Percentiles rank a stretch among this genome's conserved stretches.
phyloP scores from a whole-genome alignment of 169 alveolate species.

The Eimeria zaria region DNA sequence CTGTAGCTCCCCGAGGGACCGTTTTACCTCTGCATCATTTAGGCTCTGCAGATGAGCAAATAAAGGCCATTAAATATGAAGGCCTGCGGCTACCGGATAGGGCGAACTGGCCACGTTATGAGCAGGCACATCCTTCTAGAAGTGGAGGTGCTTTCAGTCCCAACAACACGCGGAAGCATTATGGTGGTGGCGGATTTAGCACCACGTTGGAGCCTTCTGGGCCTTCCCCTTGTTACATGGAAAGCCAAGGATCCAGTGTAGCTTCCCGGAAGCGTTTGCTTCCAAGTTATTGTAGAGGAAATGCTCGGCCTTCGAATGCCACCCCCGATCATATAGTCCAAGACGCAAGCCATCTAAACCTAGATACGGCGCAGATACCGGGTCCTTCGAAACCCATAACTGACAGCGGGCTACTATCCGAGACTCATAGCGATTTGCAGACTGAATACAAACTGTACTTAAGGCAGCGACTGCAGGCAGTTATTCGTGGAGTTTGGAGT shows the following conservation, averaged over 20 bases:
- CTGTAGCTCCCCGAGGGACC: neutral
- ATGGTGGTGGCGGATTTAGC: neutral
- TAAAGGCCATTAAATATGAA: neutral
- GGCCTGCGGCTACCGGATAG: neutral
- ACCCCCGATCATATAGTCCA: neutral
- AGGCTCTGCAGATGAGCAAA: neutral
- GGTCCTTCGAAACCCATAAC: neutral
- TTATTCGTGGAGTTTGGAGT: slow-evolving; percentile 21
- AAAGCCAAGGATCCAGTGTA: neutral
- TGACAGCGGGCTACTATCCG: neutral
- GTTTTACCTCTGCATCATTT: neutral
- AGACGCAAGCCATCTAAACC: neutral
- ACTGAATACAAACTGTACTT: slow-evolving; percentile 3
- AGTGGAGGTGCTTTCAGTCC: neutral
- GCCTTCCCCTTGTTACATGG: neutral
- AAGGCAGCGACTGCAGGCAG: slow-evolving; percentile 11
- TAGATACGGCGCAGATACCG: neutral
- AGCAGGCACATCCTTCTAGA: too few relatives aligned
- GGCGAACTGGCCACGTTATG: neutral
- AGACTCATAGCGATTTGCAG: neutral
- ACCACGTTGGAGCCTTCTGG: neutral
- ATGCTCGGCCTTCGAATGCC: neutral
- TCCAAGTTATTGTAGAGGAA: neutral
- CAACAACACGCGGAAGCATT: neutral
- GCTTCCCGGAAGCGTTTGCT: neutral